Base-by-base conservation (phyloP, 352 stramenopile species). In the Pythium rishiriense region DNA sequence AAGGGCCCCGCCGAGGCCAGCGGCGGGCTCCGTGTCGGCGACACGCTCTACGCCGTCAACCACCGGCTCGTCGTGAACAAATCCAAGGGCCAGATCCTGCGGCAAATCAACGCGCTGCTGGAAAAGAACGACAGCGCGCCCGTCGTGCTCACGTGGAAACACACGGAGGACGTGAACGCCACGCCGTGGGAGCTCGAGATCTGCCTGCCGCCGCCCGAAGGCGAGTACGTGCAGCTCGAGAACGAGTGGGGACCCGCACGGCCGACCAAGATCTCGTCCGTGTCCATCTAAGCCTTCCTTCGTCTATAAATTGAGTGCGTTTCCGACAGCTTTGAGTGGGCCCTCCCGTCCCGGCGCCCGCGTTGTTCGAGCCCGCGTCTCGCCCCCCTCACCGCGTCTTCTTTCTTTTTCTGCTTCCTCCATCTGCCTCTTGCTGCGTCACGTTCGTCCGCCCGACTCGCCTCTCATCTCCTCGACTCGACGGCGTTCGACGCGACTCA, bases 21-120 rank as follows among this genome's bases (percentile, higher is more conserved):
- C 54, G 76, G 76, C 41, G 84, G 78, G 5, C 73, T 95, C n/a
- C 84, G 86, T 52, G 70, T 85, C 6, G 84, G 86, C 22, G 86
- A 95, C 68, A 88, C 81, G 46, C 75, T 95, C 39, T 93, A 95
- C 67, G 83, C 86, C 37, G 88, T 95, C 59, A 95, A 95, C 73
- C 82, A 93, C 58, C 76, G 81, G 61, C 79, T 92, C n/a, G 83
- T 95, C 15, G 83, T 92, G 61, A 95, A 95, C 74, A 93, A 93
- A 69, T 90, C 83, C 48, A 88, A 85, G 67, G 81, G 84, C 15
- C 86, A 95, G 58, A 83, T 95, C 55, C 70, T 95, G 50, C 77
- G 84, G 67, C 81, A 93, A 65, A 89, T 95, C 53, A 81, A 85
- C 66, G 76, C 82, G 58, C 69, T 90, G 57, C 66, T 90, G 39